Base-by-base conservation (phyloP, 2,329 filamentous ascomycete genomes). In the Fusarium continuum region DNA sequence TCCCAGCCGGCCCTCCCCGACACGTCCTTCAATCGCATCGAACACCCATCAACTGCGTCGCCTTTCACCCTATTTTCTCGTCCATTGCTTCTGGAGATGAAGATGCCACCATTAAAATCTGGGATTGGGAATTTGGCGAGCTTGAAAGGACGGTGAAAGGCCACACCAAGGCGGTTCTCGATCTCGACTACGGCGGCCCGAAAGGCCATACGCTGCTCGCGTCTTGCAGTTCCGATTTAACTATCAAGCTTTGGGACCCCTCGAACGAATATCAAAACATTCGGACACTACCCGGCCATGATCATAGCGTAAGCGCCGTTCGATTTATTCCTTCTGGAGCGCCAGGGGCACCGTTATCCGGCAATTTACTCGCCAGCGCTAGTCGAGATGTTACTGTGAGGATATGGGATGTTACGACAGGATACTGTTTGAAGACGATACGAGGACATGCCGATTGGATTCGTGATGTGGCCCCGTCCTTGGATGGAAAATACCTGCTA, bases 61-160 rank as follows among this genome's bases (percentile, higher is more conserved):
- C 93, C 14, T 97, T 97, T 73, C 93, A 97, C 74, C 93, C 93
- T 0, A 84, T 95, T 26, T 97, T 96, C 77, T 94, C 92, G 9
- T 94, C 91, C 6, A 82, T 97, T 19, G 94, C 93, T 9, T 95
- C 92, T 0, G 93, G 91, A 14, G 96, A 93, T 8, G 93, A 97
- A 75, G 94, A 97, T 76, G 91, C 87, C 50, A 96, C 91, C 8
- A 96, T 98, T 75, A 97, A 97, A 73, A 93, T 97, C 51, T 97
- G 93, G 93, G 93, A 97, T 73, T 97, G 93, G 91, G 93, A 97
- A 72, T 79, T 96, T 20, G 94, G 94, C 41, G 93, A 97, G 76
- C 82, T 96, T 5, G 93, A 97, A 75, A 83, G 90, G 61, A 97
- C 93, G 1, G 85, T 97, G 54, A 97, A 97, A 74, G 93, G 92